Conservation (phyloP, 2,329 filamentous ascomycete genomes). For the Aspergillus sp. region DNA sequence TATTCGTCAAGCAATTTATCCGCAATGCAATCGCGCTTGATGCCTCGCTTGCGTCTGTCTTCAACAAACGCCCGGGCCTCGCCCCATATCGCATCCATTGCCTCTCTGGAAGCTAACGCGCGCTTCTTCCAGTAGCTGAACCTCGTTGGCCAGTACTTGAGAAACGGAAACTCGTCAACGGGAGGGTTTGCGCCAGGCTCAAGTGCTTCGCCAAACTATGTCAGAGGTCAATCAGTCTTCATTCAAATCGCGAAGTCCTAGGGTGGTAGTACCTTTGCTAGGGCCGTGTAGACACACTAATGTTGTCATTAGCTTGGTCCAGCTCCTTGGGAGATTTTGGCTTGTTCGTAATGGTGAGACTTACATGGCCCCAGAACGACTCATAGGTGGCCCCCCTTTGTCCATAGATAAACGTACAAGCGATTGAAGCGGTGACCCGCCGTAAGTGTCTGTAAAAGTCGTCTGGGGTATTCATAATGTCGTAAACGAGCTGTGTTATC, state of each 20-base stretch:
- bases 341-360: not conserved
- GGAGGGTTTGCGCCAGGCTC: slow-evolving; percentile 55
- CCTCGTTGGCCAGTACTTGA: slow-evolving; percentile 49
- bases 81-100: slow-evolving; percentile 49
- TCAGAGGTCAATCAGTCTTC: not conserved
- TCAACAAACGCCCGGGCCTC: slow-evolving; percentile 38
- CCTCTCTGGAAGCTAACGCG: slow-evolving; percentile 33
- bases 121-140: slow-evolving; percentile 48
- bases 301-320: too few species aligned
- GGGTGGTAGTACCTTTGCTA: too few species aligned
- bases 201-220: slow-evolving; percentile 28
- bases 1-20: slow-evolving; percentile 49
- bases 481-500: too few species aligned
- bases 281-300: too few species aligned
- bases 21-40: slow-evolving; percentile 40
- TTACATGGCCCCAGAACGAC: not conserved
- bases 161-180: slow-evolving; percentile 51
- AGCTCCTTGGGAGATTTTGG: too few species aligned
- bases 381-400: not conserved
- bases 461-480: not conserved
- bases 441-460: not conserved
- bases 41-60: slow-evolving; percentile 35
- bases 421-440: not conserved
- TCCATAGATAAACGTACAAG: not conserved
- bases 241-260: not conserved